phyloP scores from a whole-genome alignment of 495 filamentous ascomycete genomes.

The Cryomyces minteri region DNA sequence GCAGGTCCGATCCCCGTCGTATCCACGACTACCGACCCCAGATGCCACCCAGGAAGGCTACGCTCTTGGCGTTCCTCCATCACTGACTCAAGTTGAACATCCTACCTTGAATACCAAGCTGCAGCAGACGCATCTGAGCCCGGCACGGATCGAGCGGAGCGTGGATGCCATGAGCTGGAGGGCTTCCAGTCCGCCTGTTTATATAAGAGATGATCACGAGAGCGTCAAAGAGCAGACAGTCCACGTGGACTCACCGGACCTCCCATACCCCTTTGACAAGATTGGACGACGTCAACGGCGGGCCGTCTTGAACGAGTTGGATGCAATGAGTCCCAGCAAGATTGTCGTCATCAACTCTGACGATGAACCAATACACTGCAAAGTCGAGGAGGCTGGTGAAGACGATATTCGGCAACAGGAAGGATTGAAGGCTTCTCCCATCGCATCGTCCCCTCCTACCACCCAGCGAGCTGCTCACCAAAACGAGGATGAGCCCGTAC shows the following conservation, averaged over 20 bases:
- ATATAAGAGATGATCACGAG: not conserved
- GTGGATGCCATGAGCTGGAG: conserved; percentile 8
- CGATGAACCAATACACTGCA: conserved; percentile 5
- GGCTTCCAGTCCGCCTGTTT: not conserved
- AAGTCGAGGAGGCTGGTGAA: conserved; percentile 2
- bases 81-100: not conserved
- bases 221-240: not conserved
- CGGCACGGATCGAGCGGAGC: not conserved
- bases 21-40: conserved; percentile 10
- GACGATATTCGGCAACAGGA: conserved; percentile 26
- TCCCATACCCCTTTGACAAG: not conserved
- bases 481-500: not conserved
- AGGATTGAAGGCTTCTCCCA: conserved; percentile 3
- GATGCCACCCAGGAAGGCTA: conserved; percentile 8
- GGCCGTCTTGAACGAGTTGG: not conserved
- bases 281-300: not conserved
- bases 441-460: conserved; percentile 14
- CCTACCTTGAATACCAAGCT: not conserved
- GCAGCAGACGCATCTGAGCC: conserved; percentile 5
- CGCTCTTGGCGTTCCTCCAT: conserved; percentile 3
- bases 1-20: not conserved
- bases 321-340: conserved; percentile 18
- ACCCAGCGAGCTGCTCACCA: not conserved
- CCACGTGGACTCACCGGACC: too few relatives aligned
- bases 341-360: conserved; percentile 35